A percentile compares a stretch with the other conserved stretches of the same genome.
Evolutionary conservation across 352 stramenopile genomes (phyloP).

Genomic region (Globisporangium lucens): DNA sequence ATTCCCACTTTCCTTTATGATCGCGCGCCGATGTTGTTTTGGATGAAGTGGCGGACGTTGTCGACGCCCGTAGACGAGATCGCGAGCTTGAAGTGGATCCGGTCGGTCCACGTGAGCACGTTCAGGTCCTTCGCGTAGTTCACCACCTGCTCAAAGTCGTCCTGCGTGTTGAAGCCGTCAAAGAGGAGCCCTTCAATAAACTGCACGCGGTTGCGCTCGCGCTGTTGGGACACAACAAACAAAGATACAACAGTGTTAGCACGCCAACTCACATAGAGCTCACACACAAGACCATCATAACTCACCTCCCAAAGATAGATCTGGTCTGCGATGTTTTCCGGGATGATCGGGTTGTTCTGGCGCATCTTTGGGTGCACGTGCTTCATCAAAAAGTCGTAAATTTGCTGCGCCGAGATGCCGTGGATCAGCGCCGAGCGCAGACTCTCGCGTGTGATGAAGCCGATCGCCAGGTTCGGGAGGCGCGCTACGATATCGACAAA

Average conservation of each 20-base stretch:
- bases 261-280: not conserved
- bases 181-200: slow-evolving; percentile 83
- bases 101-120: slow-evolving; percentile 81
- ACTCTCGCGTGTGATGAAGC: slow-evolving; percentile 89
- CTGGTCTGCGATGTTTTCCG: slow-evolving; percentile 89
- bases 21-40: slow-evolving; percentile 35
- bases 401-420: slow-evolving; percentile 89
- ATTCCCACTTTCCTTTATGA: not conserved
- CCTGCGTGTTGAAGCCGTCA: slow-evolving; percentile 82
- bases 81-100: slow-evolving; percentile 77
- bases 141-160: slow-evolving; percentile 80
- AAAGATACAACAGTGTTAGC: not conserved
- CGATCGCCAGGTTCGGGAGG: slow-evolving; percentile 89
- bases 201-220: slow-evolving; percentile 86
- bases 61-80: slow-evolving; percentile 64
- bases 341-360: slow-evolving; percentile 68
- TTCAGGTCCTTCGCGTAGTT: slow-evolving; percentile 61
- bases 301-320: slow-evolving; percentile 88
- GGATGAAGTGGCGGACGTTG: slow-evolving; percentile 67
- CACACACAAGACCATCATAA: not conserved
- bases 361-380: slow-evolving; percentile 85
- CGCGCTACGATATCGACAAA: slow-evolving; percentile 90
- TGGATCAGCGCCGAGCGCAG: slow-evolving; percentile 86
- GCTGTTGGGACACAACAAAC: slow-evolving; percentile 15
- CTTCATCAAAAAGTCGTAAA: slow-evolving; percentile 91